phyloP scores from a whole-genome alignment of 108 stramenopile genomes.

The Conticribra weissflogii region DNA sequence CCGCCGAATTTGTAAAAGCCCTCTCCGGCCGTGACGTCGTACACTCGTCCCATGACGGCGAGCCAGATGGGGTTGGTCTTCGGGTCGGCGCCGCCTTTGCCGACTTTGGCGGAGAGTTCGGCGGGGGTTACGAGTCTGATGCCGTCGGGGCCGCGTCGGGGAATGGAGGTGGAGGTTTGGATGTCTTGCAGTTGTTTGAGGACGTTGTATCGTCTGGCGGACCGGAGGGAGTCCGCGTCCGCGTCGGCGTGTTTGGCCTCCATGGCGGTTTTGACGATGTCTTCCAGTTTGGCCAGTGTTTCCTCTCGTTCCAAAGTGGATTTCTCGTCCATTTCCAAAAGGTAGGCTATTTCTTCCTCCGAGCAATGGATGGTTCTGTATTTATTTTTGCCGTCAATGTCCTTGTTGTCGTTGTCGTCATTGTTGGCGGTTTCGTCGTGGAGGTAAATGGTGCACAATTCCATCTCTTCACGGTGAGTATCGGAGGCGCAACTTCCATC shows the following conservation, averaged over 20 bases:
- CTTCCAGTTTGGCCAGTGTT: too few relatives aligned
- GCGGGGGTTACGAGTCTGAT: conserved; percentile 13
- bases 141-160: not conserved
- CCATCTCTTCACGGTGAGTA: too few relatives aligned
- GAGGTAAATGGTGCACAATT: not conserved
- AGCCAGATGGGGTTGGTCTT: conserved; percentile 57
- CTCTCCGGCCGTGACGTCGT: conserved; percentile 69
- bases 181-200: not conserved
- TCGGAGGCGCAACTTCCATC: too few relatives aligned
- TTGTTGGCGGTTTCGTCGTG: not conserved
- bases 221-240: too few relatives aligned
- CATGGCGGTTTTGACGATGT: too few relatives aligned
- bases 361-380: not conserved
- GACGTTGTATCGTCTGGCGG: not conserved
- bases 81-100: conserved; percentile 6
- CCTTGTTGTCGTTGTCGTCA: not conserved
- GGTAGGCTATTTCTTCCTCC: not conserved
- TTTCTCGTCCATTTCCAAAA: not conserved
- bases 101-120: conserved; percentile 27
- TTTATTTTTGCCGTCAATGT: not conserved
- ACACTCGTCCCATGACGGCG: conserved; percentile 78
- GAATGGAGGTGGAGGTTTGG: not conserved
- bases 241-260: too few relatives aligned
- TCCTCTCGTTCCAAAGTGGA: too few relatives aligned
- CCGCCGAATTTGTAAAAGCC: conserved; percentile 24